These are phyloP conservation scores for Kazachstania sp. DNA, from an alignment of 1,139 yeast species.

Conservation along the genomic window DNA sequence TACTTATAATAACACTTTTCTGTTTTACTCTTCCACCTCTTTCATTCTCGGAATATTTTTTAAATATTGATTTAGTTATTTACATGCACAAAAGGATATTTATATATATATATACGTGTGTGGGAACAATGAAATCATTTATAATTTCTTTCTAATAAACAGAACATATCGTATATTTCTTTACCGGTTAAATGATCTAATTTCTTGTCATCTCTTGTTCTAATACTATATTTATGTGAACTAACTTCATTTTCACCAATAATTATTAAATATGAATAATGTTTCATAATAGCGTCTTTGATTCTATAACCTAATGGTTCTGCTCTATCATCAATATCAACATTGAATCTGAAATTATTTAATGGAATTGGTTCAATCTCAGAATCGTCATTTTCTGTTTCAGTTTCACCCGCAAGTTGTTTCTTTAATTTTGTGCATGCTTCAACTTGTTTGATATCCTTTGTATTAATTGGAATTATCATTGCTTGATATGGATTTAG, in stretches of 20 bases:
- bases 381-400: conserved; percentile 2
- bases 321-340: conserved; percentile 64
- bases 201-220: conserved; percentile 51
- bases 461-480: conserved; percentile 73
- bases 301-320: conserved; percentile 79
- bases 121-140: conserved; percentile 20
- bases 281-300: conserved; percentile 66
- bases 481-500: conserved; percentile 89
- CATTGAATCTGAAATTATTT: conserved; percentile 56
- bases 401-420: conserved; percentile 20
- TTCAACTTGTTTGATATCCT: conserved; percentile 38
- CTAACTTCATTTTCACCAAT: conserved; percentile 82
- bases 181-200: conserved; percentile 39
- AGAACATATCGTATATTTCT: conserved; percentile 44
- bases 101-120: no score
- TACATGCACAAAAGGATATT: neutral
- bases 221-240: conserved; percentile 52
- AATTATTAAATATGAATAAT: conserved; percentile 71
- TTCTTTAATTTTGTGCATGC: conserved; percentile 33
- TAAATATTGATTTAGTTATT: neutral
- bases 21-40: neutral
- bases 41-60: neutral
- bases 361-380: conserved; percentile 38
- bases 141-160: conserved; percentile 42
- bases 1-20: neutral